Evolutionary conservation across 2,329 filamentous ascomycete species (phyloP), one percentile per base, ranked within the genome.

Genomic region (Fusarium goolgardi): DNA sequence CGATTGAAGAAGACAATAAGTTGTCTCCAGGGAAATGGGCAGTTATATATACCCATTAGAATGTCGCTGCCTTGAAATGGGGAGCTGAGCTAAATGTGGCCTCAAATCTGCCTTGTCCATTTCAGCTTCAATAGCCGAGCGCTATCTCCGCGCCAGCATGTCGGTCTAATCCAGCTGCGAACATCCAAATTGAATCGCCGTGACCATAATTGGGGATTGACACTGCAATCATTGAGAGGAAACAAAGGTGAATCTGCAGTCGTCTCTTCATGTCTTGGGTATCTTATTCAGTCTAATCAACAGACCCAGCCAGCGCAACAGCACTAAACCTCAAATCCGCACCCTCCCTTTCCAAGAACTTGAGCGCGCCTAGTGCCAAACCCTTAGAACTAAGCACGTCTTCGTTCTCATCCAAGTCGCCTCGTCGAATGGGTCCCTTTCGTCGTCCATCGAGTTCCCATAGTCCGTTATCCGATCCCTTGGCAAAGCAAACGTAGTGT

Each of bases 401-500:
- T 77, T 94, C 91, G 37, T 84, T 83, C 2, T 79, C 78, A 0
- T 73, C 82, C 53, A 94, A 77, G 43, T 79, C 74, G 0, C 90
- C 91, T 25, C 86, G 77, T 40, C 80, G 76, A 31, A 89, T 80
- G 10, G 87, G 87, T 0, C 86, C 87, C 77, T 87, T 88, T 57
- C 84, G 75, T 51, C 86, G 79, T 5, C 86, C 86, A 71, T 89
- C 86, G 13, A 89, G 81, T 81, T 89, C 86, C 85, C 86, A 88
- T 37, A 88, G 73, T 15, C 77, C 86, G 56, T 90, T 90, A 77
- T 91, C 88, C 52, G 80, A 80, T 32, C 83, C 83, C 82, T 94
- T 96, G 53, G 96, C 91, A 79, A 98, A 99, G 75, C 93, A 96
- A 46, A 98, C 95, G 77, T 97, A 98, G 82, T 99, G 96, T 72